Conservation (phyloP, 2,329 filamentous ascomycete genomes). For the Paramyrothecium roridum region DNA sequence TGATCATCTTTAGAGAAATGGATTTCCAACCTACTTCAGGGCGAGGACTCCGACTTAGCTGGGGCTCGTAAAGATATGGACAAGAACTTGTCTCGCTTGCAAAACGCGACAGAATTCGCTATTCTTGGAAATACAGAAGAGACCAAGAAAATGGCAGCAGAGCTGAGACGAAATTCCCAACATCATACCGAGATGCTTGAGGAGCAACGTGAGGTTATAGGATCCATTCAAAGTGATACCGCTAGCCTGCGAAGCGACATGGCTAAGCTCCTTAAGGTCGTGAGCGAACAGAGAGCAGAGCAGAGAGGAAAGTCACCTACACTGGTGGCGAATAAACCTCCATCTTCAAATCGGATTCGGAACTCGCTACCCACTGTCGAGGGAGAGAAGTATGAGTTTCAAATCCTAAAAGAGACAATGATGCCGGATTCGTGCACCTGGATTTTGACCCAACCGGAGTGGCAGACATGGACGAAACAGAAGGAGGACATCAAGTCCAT, state of each 20-base stretch:
- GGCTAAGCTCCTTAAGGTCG: slow-evolving; percentile 19
- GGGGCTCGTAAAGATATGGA: slow-evolving; percentile 25
- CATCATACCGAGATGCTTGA: slow-evolving; percentile 19
- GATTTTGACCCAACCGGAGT: slow-evolving; percentile 21
- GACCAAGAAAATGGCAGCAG: slow-evolving; percentile 17
- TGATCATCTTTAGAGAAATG: slow-evolving; percentile 20
- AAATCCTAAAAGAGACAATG: slow-evolving; percentile 20
- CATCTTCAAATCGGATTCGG: slow-evolving; percentile 16
- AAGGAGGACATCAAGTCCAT: slow-evolving; percentile 7
- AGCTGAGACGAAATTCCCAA: slow-evolving; percentile 21
- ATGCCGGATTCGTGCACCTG: slow-evolving; percentile 26
- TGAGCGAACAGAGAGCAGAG: slow-evolving; percentile 16
- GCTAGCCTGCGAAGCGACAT: slow-evolving; percentile 21
- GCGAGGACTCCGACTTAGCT: slow-evolving; percentile 25
- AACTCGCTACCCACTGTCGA: slow-evolving; percentile 16
- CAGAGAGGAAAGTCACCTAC: slow-evolving; percentile 11
- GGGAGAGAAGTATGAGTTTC: slow-evolving; percentile 20
- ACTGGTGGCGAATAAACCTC: slow-evolving; percentile 15
- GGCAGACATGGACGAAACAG: slow-evolving; percentile 21
- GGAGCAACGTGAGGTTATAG: slow-evolving; percentile 17
- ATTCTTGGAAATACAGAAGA: slow-evolving; percentile 29
- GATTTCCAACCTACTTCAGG: slow-evolving; percentile 22
- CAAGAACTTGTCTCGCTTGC: slow-evolving; percentile 18
- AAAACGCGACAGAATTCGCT: slow-evolving; percentile 27
- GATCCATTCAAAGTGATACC: slow-evolving; percentile 19